Evolutionary conservation across 2,329 filamentous ascomycete genomes (phyloP).

Genomic region (Alternaria solani): DNA sequence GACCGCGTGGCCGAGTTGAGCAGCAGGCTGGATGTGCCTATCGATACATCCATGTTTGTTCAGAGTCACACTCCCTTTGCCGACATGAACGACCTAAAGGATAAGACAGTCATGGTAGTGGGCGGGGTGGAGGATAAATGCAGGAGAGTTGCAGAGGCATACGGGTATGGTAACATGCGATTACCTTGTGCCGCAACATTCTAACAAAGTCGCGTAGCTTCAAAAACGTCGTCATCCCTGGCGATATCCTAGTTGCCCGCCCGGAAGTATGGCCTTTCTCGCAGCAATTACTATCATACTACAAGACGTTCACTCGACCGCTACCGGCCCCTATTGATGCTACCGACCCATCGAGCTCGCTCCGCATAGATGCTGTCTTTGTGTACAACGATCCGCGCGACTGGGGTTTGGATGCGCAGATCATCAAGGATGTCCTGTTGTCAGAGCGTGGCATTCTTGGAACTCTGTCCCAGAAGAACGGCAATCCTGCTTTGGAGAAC

Average conservation of each 20-base stretch:
- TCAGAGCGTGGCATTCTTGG: constrained; percentile 82
- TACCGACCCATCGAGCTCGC: constrained; percentile 57
- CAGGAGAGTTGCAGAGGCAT: constrained; percentile 74
- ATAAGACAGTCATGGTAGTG: constrained; percentile 60
- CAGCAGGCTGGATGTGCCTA: constrained; percentile 67
- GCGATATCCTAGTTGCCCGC: constrained; percentile 78
- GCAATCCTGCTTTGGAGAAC: constrained; percentile 69
- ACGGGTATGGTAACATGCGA: constrained; percentile 32
- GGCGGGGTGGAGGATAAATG: constrained; percentile 64
- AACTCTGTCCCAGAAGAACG: constrained; percentile 78
- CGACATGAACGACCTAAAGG: constrained; percentile 66
- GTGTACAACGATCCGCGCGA: constrained; percentile 96
- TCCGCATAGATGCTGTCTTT: constrained; percentile 89
- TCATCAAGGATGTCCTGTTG: constrained; percentile 83
- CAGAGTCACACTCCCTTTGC: constrained; percentile 92
- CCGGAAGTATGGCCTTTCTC: constrained; percentile 86
- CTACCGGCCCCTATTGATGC: constrained; percentile 63
- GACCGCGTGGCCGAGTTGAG: constrained; percentile 76
- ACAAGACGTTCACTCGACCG: constrained; percentile 65
- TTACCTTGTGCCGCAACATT: neutral
- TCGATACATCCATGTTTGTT: constrained; percentile 76
- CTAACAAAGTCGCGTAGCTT: constrained; percentile 30
- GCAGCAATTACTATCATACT: constrained; percentile 68
- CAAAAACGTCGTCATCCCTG: constrained; percentile 81
- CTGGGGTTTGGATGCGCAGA: constrained; percentile 88